phyloP scores from a whole-genome alignment of 1,284 basidiomycete species.

The Exobasidium cylindrosporum region DNA sequence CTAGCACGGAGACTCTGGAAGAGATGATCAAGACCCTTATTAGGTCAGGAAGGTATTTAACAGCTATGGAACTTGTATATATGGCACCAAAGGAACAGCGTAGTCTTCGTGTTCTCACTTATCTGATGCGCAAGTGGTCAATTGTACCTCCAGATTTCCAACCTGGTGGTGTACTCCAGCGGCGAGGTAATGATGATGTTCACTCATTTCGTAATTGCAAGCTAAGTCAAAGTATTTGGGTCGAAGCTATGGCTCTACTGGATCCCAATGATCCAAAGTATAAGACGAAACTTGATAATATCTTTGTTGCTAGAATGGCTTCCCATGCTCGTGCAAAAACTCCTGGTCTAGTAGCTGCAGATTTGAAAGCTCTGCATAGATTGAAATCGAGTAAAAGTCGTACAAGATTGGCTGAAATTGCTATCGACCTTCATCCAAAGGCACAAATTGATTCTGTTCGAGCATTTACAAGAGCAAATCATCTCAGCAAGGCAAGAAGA shows the following conservation, averaged over 20 bases:
- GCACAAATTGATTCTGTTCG: neutral
- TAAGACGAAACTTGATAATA: neutral
- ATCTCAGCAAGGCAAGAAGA: neutral
- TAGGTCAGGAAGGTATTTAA: neutral
- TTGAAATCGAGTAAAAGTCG: neutral
- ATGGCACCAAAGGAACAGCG: neutral
- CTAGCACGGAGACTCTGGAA: neutral
- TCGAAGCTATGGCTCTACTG: neutral
- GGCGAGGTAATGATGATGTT: neutral
- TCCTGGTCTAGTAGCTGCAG: neutral
- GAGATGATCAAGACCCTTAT: neutral
- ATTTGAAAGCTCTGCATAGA: neutral
- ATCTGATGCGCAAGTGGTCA: neutral
- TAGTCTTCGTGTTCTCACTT: neutral
- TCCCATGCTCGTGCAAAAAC: neutral
- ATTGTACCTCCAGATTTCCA: neutral
- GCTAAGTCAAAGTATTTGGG: neutral
- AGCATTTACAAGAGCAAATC: neutral
- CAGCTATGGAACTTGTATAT: neutral
- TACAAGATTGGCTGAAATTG: neutral
- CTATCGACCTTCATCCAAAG: neutral
- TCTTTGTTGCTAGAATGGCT: neutral
- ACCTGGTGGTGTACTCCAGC: neutral
- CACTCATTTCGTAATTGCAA: neutral
- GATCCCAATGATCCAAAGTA: neutral